Base-by-base conservation (phyloP, 2,329 filamentous ascomycete genomes). In the Colletotrichum acutatum region DNA sequence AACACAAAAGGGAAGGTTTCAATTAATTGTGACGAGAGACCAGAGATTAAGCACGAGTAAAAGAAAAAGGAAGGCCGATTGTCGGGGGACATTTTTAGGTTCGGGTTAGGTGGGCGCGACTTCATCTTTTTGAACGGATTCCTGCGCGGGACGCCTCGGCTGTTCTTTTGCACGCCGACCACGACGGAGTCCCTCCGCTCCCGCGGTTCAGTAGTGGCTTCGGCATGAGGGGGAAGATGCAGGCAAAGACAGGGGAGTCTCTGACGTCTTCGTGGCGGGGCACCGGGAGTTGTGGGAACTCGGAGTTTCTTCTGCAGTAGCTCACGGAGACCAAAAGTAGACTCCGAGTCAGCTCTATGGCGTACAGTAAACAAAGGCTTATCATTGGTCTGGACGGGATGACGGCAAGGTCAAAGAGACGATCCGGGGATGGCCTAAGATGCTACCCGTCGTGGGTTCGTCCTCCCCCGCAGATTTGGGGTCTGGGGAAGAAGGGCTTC, bases 81-180 rank as follows among this genome's bases (percentile, higher is more conserved):
- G 66, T 64, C 66, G 46, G 60, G 42, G 60, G 24, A 19, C 34
- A 57, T 22, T 61, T 70, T n/a, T 57, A 49, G 8, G 60, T 16
- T 73, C 71, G 71, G 71, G 56, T 46, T 71, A 73, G 61, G 54
- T 70, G 71, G 67, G 71, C 67, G 71, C 71, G 71, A 73, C 71
- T 11, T 49, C 53, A 65, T 73, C 71, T 71, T 73, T 71, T 73
- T 66, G 66, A 73, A 56, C 60, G 24, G 52, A 28, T 37, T 52
- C 22, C 66, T 12, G 32, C 58, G 70, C 46, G 28, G 66, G 53
- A 62, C 46, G 12, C 37, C 16, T 62, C 71, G 71, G 71, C 5
- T 26, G 22, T 73, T 73, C 54, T 73, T 73, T 58, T 73, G 61
- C 32, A 16, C 56, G 14, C 71, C 71, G 71, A 66, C 60, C 28